Conservation (phyloP, 148 eudicot genomes). For the Nyssa sinensis region DNA sequence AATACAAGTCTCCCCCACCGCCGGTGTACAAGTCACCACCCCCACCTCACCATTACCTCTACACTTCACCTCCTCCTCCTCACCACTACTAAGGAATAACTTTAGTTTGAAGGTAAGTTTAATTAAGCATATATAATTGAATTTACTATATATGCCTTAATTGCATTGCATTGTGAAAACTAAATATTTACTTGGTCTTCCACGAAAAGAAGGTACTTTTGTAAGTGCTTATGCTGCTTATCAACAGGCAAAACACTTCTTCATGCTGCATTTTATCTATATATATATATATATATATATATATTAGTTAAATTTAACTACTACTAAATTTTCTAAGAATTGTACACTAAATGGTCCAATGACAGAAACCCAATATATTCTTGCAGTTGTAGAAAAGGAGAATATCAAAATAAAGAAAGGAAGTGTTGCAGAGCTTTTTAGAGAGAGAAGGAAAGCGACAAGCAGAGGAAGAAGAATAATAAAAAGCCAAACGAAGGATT, state of each 20-base stretch:
- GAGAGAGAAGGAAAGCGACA: background rate
- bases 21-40: no score
- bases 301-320: no score
- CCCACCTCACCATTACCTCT: slow-evolving; percentile 22
- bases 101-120: background rate
- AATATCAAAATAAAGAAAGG: background rate
- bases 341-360: background rate
- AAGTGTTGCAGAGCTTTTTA: background rate
- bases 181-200: no score
- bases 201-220: no score
- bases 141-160: background rate
- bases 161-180: no score
- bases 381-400: slow-evolving; percentile 5
- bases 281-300: no score
- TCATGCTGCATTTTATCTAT: no score
- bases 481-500: background rate
- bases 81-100: slow-evolving; percentile 1
- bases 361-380: background rate
- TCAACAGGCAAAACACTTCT: no score
- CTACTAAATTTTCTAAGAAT: no score
- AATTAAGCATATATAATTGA: background rate
- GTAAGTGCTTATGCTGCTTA: no score
- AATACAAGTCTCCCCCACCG: slow-evolving; percentile 11
- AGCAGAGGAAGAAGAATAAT: background rate
- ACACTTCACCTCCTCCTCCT: slow-evolving; percentile 18